These are phyloP conservation scores for Carex arenaria DNA, from an alignment of 202 grass and related monocot genomes.

Conservation along the genomic window DNA sequence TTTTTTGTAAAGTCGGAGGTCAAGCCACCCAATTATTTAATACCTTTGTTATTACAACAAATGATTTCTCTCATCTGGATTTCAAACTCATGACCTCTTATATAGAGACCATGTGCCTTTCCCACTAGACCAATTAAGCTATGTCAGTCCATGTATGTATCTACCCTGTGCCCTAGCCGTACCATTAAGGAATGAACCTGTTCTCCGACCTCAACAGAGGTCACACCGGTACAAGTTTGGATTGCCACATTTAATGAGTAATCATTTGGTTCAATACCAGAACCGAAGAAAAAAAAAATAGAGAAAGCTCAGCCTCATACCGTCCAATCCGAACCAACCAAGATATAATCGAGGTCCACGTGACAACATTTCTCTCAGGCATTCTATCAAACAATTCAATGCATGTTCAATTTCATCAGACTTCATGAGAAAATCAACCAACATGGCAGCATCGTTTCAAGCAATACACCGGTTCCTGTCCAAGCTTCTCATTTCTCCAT, in stretches of 20 bases:
- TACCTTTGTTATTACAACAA: no score
- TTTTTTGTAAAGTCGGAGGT: no score
- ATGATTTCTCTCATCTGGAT: no score
- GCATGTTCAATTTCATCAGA: conserved; percentile 41
- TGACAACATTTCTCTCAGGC: conserved; percentile 59
- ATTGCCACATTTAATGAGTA: conserved; percentile 70
- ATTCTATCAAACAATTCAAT: conserved; percentile 49
- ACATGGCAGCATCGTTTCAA: no score
- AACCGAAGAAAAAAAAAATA: conserved; percentile 30
- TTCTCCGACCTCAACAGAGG: conserved; percentile 26
- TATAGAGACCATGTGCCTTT: no score
- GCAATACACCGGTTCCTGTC: no score
- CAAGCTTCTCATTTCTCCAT: no score
- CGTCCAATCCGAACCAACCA: no score
- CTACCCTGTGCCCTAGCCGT: conserved; percentile 32
- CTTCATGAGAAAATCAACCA: conserved; percentile 52
- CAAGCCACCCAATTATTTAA: no score
- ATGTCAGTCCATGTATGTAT: conserved; percentile 33
- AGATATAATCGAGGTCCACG: conserved; percentile 83
- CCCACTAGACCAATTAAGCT: conserved; percentile 56
- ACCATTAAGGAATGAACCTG: conserved; percentile 74
- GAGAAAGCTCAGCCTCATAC: not conserved
- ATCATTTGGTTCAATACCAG: conserved; percentile 46
- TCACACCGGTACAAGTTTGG: conserved; percentile 37
- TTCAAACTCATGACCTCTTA: no score